Conservation (phyloP, 2,329 filamentous ascomycete species). For the Paecilomyces variotii region DNA sequence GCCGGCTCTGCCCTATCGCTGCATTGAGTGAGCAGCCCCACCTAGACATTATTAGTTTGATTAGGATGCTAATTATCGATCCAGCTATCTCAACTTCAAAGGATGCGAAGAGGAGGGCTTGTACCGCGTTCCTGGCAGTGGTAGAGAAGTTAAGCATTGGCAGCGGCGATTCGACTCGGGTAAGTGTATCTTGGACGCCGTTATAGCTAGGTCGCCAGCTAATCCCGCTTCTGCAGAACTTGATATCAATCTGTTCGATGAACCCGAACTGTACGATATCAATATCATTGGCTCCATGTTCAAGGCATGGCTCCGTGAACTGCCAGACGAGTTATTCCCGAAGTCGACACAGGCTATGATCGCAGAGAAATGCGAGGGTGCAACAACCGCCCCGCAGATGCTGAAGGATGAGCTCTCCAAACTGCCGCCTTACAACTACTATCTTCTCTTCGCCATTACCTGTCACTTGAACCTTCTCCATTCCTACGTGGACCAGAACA, state of each 20-base stretch:
- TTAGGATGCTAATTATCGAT: constrained; percentile 3
- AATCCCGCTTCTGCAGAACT: constrained; percentile 47
- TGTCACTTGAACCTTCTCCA: constrained; percentile 89
- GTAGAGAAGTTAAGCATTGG: constrained; percentile 86
- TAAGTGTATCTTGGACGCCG: constrained; percentile 29
- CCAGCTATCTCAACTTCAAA: constrained; percentile 81
- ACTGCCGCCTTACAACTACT: constrained; percentile 95
- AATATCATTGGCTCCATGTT: constrained; percentile 95
- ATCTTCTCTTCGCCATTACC: constrained; percentile 92
- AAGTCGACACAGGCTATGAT: constrained; percentile 75
- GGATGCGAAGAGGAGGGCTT: constrained; percentile 89
- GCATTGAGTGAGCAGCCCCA: constrained; percentile 61
- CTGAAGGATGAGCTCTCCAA: constrained; percentile 88
- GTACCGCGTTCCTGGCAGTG: constrained; percentile 85
- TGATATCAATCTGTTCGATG: constrained; percentile 84
- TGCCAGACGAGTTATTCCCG: constrained; percentile 91
- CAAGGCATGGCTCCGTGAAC: constrained; percentile 88
- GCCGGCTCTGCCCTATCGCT: constrained; percentile 90
- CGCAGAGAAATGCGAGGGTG: constrained; percentile 67
- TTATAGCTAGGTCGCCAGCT: constrained; percentile 2
- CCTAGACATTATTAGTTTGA: neutral
- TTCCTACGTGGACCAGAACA: constrained; percentile 89
- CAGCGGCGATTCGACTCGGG: constrained; percentile 83
- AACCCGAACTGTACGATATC: constrained; percentile 84
- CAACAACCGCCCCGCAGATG: constrained; percentile 72